These are phyloP conservation scores for Mycena olivaceomarginata DNA, from an alignment of 768 basidiomycete genomes.

Conservation along the genomic window DNA sequence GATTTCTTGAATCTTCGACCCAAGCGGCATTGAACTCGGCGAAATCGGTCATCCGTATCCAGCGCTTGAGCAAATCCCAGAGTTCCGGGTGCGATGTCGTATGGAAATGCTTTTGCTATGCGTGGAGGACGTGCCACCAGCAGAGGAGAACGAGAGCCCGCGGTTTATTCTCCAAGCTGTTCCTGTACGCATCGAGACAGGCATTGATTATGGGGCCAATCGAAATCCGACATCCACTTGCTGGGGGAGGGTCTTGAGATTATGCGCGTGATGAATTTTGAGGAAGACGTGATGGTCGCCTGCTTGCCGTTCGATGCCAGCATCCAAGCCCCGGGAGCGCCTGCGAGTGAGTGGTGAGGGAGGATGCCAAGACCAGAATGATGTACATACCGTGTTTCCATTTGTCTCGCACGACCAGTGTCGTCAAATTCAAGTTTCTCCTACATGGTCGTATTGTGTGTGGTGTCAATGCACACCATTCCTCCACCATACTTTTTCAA, in stretches of 20 bases:
- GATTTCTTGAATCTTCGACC: neutral
- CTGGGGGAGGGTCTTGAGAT: neutral
- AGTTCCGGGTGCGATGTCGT: neutral
- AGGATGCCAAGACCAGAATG: neutral
- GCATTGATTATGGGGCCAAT: neutral
- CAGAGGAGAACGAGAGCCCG: neutral
- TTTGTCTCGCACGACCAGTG: too few relatives aligned
- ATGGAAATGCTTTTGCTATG: neutral
- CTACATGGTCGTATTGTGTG: too few relatives aligned
- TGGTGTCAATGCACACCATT: too few relatives aligned
- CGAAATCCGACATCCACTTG: neutral
- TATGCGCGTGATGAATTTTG: neutral
- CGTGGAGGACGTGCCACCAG: neutral
- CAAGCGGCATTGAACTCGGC: neutral
- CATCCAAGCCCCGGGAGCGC: neutral
- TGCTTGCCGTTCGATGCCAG: neutral
- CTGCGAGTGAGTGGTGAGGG: neutral
- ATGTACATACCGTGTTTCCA: neutral
- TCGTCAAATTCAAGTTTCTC: too few relatives aligned
- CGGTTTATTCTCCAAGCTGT: neutral
- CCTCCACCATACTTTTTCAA: conserved; percentile 2
- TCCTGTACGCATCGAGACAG: neutral
- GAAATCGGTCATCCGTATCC: neutral
- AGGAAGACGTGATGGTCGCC: neutral
- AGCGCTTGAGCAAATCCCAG: neutral